Conservation (phyloP, 768 basidiomycete genomes). For the Auriculariales sp. region DNA sequence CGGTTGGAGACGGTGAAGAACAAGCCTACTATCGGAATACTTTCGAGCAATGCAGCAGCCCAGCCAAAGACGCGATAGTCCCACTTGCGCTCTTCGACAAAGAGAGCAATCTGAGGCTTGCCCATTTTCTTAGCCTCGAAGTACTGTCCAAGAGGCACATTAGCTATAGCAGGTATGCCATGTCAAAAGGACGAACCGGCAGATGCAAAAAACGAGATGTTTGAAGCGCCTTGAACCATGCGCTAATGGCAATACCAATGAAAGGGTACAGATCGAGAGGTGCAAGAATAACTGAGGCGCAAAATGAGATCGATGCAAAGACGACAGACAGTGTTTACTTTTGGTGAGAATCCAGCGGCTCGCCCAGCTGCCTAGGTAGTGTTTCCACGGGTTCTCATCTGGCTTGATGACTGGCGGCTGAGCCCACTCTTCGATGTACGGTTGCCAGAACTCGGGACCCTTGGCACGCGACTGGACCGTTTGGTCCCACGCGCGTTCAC, state of each 20-base stretch:
- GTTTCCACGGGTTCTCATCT: conserved; percentile 10
- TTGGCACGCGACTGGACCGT: conserved; percentile 77
- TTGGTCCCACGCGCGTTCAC: conserved; percentile 64
- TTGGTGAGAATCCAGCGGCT: conserved; percentile 29
- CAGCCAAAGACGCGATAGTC: conserved; percentile 86
- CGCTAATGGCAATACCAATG: conserved; percentile 43
- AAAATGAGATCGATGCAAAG: background rate
- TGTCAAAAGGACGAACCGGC: conserved; percentile 28
- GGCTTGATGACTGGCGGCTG: conserved; percentile 26
- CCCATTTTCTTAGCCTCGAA: conserved; percentile 79
- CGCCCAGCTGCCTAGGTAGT: conserved; percentile 22
- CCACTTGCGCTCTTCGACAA: conserved; percentile 84
- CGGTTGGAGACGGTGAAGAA: conserved; percentile 76
- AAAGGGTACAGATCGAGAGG: conserved; percentile 58
- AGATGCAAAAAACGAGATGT: conserved; percentile 57
- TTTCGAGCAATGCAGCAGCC: conserved; percentile 65
- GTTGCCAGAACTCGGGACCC: conserved; percentile 68
- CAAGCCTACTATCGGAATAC: conserved; percentile 67
- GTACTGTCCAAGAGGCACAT: conserved; percentile 33
- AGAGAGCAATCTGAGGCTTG: conserved; percentile 47
- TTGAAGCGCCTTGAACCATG: conserved; percentile 50
- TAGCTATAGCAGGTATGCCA: background rate
- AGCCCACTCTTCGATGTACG: conserved; percentile 73
- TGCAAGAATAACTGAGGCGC: conserved; percentile 35
- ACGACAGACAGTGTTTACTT: conserved; percentile 18